phyloP scores from a whole-genome alignment of 2,329 filamentous ascomycete species.

The Fusarium acutatum region DNA sequence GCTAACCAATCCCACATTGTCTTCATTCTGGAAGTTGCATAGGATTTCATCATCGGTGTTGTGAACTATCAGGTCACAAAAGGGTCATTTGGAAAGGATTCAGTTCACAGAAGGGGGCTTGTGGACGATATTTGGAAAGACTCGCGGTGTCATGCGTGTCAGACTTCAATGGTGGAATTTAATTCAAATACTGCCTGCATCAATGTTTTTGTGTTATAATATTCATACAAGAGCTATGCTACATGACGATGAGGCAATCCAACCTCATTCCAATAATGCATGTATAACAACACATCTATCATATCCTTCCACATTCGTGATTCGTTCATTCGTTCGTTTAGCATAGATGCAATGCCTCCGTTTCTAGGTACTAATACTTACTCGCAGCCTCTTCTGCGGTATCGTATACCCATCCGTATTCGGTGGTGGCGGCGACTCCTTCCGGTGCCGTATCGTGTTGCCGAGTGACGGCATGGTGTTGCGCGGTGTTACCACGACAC shows the following conservation, averaged over 20 bases:
- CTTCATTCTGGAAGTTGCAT: neutral
- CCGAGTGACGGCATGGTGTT: constrained; percentile 4
- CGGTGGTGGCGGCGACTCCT: neutral
- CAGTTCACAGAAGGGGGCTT: neutral
- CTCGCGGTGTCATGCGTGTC: neutral
- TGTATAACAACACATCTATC: constrained; percentile 6
- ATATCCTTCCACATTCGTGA: constrained; percentile 1
- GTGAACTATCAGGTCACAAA: neutral
- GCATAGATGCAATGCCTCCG: neutral
- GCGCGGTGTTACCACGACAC: constrained; percentile 21
- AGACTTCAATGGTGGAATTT: neutral
- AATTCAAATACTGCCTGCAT: neutral
- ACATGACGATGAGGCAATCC: constrained; percentile 9
- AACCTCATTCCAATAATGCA: constrained; percentile 27
- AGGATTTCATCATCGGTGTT: neutral
- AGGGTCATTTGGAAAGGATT: neutral
- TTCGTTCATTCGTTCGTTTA: neutral
- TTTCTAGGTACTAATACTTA: neutral
- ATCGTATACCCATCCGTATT: neutral
- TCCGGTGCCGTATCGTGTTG: constrained; percentile 15
- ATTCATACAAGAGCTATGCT: constrained; percentile 19
- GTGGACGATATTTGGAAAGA: neutral
- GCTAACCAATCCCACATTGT: neutral
- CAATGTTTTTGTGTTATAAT: constrained; percentile 11
- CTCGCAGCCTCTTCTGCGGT: neutral